Percentiles rank a stretch among this genome's conserved stretches.
Conservation (phyloP, 306 rosid genomes). For the Quercus aquifolioides region DNA sequence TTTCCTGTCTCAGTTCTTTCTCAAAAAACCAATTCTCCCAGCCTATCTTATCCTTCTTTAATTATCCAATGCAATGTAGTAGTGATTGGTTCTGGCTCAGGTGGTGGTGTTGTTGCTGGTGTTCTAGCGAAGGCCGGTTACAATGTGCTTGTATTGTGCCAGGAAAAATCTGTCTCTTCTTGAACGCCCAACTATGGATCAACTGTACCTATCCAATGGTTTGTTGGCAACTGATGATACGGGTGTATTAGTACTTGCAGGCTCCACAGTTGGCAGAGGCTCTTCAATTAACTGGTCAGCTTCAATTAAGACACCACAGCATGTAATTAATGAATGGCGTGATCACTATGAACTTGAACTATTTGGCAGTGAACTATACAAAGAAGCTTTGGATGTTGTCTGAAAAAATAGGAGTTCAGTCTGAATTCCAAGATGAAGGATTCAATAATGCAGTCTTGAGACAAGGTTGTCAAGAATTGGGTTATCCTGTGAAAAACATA, state of each 20-base stretch:
- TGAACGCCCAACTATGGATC: constrained; percentile 69
- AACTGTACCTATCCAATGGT: constrained; percentile 63
- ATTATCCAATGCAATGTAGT: constrained; percentile 65
- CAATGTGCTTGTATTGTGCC: constrained; percentile 64
- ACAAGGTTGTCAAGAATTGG: constrained; percentile 76
- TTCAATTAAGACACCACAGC: constrained; percentile 53
- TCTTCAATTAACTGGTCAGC: constrained; percentile 81
- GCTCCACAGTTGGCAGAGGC: constrained; percentile 87
- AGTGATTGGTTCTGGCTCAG: constrained; percentile 81
- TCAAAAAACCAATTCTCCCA: too few species aligned
- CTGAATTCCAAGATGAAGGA: constrained; percentile 60
- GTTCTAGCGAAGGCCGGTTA: constrained; percentile 70
- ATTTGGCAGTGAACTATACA: constrained; percentile 53
- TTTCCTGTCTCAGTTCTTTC: too few species aligned
- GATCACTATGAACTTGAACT: constrained; percentile 38
- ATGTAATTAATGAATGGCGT: constrained; percentile 67
- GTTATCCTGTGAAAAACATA: constrained; percentile 51
- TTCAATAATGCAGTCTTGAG: constrained; percentile 69
- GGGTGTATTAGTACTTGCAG: constrained; percentile 50
- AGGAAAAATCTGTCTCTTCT: too few species aligned
- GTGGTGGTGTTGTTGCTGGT: constrained; percentile 75
- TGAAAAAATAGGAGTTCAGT: constrained; percentile 74
- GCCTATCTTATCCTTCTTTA: too few species aligned
- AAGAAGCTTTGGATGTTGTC: constrained; percentile 64
- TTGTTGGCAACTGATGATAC: constrained; percentile 59